Evolutionary conservation across 208 protist species (phyloP), one percentile per base, ranked within the genome.

Genomic region (Crithidia bombi): DNA sequence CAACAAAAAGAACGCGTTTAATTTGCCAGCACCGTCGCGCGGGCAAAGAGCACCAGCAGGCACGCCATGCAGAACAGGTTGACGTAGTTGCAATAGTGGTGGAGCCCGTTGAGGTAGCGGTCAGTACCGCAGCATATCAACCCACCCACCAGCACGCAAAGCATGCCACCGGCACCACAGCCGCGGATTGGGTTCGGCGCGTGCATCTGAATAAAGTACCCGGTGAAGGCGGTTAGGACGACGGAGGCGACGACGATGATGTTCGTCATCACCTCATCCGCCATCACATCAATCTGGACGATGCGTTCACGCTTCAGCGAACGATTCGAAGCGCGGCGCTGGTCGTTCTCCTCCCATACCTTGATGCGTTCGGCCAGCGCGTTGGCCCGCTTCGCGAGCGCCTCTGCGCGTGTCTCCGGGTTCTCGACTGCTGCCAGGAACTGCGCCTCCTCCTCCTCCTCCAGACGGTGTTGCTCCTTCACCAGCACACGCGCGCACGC

Each of bases 171-270:
- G 6, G 77, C 66, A 9, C 80, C 81, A 38, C 77, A 38, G 25
- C 80, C 84, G 15, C 85, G 89, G 12, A 87, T 72, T 46, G 83
- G 59, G 59, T 86, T 92, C 21, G 80, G 46, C 19, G 64, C 39
- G 61, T 85, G 83, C 56, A 75, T 50, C 44, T 73, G 33, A 59
- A 84, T 64, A 19, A 58, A 70, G 58, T 59, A 50, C 28, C 41
- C 64, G 4, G 73, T 54, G 0, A 82, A 23, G 4, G 83, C 64
- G 65, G 61, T 69, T 33, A 82, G 10, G 21, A 67, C 36, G 17
- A 86, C 57, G 0, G 79, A 50, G 12, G 87, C 51, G 33, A 65
- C 61, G 35, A 89, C 57, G 11, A 91, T 72, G 9, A 79, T 57
- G 38, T 82, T 82, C 2, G 79, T 90, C 56, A 94, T 28, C 33